phyloP scores from a whole-genome alignment of 2,329 filamentous ascomycete genomes.

The Hymenoscyphus fructigenus region DNA sequence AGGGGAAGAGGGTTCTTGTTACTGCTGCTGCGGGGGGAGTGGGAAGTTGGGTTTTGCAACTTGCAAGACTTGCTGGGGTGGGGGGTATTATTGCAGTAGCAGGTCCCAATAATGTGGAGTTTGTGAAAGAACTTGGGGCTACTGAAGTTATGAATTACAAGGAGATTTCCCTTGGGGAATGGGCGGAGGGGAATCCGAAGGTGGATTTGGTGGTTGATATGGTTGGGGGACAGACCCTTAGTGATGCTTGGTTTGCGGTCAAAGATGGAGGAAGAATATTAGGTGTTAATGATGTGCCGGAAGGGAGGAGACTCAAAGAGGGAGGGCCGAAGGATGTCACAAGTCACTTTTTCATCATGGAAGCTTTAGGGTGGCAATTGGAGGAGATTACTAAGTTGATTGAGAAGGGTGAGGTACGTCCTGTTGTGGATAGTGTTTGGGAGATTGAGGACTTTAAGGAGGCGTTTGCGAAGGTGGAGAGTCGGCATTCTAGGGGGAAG shows the following conservation, averaged over 20 bases:
- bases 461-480: neutral
- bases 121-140: neutral
- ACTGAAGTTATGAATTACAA: neutral
- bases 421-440: neutral
- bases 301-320: neutral
- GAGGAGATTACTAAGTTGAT: neutral
- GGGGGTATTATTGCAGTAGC: neutral
- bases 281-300: neutral
- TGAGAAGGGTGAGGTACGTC: neutral
- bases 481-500: neutral
- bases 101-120: neutral
- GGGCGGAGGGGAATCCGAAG: neutral
- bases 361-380: neutral
- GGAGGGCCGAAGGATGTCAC: neutral
- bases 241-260: neutral
- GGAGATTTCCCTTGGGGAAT: neutral
- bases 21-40: neutral
- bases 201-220: neutral
- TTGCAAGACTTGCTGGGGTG: neutral
- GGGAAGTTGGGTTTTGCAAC: neutral
- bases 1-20: neutral
- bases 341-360: neutral
- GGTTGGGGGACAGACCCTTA: neutral
- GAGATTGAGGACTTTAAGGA: neutral
- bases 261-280: neutral